Percentiles rank a stretch among this genome's conserved stretches.
These are phyloP conservation scores for Xylaria sp. DNA, from an alignment of 2,329 filamentous ascomycete genomes.

Conservation along the genomic window DNA sequence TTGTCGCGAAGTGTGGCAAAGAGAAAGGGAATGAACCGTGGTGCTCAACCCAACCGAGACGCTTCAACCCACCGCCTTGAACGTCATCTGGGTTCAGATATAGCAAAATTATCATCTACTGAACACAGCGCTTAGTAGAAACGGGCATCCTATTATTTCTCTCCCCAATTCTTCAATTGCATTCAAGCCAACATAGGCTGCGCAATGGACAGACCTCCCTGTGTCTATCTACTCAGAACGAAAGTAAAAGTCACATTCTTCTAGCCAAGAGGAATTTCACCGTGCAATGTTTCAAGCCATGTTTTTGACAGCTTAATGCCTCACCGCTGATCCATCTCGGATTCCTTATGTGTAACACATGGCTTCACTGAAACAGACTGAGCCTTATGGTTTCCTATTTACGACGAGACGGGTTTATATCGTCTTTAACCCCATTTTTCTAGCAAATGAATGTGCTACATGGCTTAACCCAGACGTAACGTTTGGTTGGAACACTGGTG, in stretches of 20 bases:
- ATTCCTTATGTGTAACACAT: neutral
- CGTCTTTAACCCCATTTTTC: neutral
- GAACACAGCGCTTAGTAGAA: neutral
- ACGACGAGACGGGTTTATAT: neutral
- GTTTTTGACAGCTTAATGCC: neutral
- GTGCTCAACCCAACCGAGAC: neutral
- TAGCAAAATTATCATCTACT: neutral
- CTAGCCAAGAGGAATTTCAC: neutral
- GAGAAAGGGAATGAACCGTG: neutral
- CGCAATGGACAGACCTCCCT: neutral
- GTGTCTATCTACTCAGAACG: neutral
- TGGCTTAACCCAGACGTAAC: neutral
- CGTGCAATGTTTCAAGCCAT: neutral
- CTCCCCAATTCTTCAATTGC: neutral
- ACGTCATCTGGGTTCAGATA: neutral
- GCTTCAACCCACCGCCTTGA: no score
- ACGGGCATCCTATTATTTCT: neutral
- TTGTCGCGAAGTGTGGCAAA: neutral
- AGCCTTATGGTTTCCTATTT: neutral
- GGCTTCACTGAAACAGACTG: neutral
- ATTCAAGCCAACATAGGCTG: neutral
- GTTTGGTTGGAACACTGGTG: neutral
- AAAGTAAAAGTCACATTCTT: neutral
- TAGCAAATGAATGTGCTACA: neutral
- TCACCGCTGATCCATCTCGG: neutral